These are phyloP conservation scores for Sporothrix globosa DNA, from an alignment of 2,329 filamentous ascomycete genomes.

Conservation along the genomic window DNA sequence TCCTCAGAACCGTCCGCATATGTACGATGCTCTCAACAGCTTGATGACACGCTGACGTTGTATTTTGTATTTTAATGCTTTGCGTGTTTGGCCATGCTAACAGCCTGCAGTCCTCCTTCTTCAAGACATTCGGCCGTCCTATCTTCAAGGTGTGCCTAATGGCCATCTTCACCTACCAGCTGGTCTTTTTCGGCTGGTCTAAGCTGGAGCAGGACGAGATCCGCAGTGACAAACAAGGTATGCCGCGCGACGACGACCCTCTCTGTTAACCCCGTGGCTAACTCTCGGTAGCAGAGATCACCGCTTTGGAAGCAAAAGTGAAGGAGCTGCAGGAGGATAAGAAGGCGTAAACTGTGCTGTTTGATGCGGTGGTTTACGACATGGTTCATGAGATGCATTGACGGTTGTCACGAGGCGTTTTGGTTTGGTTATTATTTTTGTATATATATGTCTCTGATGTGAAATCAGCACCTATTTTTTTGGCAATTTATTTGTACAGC, in stretches of 20 bases:
- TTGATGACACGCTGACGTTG: no score
- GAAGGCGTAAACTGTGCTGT: slow-evolving; percentile 20
- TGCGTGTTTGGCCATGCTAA: neutral
- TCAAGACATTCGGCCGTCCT: slow-evolving; percentile 73
- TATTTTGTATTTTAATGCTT: no score
- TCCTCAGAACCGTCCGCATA: slow-evolving; percentile 32
- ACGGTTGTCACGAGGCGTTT: slow-evolving; percentile 15
- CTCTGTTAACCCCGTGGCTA: neutral
- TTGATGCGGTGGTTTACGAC: neutral
- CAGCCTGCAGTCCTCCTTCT: slow-evolving; percentile 54
- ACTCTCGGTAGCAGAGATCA: slow-evolving; percentile 39
- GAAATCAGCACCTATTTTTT: neutral
- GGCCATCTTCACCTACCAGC: slow-evolving; percentile 77
- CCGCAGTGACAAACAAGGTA: slow-evolving; percentile 61
- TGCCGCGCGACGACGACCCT: slow-evolving; percentile 32
- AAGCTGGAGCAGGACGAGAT: slow-evolving; percentile 74
- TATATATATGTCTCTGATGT: neutral
- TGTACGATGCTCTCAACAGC: slow-evolving; percentile 14
- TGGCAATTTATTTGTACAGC: neutral
- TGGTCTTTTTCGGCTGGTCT: slow-evolving; percentile 74
- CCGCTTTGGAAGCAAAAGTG: slow-evolving; percentile 47
- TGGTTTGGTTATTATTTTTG: neutral
- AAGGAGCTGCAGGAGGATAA: slow-evolving; percentile 41
- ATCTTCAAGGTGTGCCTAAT: slow-evolving; percentile 73
- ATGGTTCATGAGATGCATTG: neutral